Evolutionary conservation across 768 basidiomycete genomes (phyloP), one percentile per base, ranked within the genome.

Genomic region (Termitomyces sp.): DNA sequence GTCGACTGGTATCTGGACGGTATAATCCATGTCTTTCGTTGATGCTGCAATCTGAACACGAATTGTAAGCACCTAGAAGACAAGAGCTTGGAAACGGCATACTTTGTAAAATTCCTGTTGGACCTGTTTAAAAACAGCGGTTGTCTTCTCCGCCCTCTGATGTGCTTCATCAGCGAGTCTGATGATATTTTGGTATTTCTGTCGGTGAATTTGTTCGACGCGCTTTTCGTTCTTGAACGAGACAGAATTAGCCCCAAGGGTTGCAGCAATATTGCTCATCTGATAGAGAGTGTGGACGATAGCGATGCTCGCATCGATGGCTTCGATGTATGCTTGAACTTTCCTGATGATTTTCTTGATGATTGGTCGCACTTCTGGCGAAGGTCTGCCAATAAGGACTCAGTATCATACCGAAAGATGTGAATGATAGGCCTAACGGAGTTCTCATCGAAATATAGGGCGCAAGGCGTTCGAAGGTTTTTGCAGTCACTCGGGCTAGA

Each of bases 81-180:
- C 20, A 7, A 31, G n/a, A 46, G 18, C 5, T 41, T 41, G 39
- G n/a, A 48, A 6, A 26, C 13, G 9, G 52, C 65, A 22, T n/a
- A 74, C 75, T 65, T 71, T 72, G 58, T 72, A 75, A 12, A 74
- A 61, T 36, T 73, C 71, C 60, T 76, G 75, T 44, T 67, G 62
- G n/a, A 70, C 67, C 34, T 71, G 69, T 41, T 64, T 67, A 51
- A 75, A 73, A 0, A 67, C 64, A 8, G 63, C 59, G 27, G 54
- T 61, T 26, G 68, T 65, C 39, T 66, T 65, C 37, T 67, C 56
- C 5, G 72, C 71, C 52, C 67, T 60, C 12, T 65, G 61, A 3
- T 64, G 61, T 10, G 70, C 72, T 10, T 67, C 66, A 14, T 59
- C 61, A 18, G 72, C 70, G 22, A 72, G 63, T 7, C 61, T 57